Evolutionary conservation across 305 asterid species (phyloP), one percentile per base, ranked within the genome.

Genomic region (Plantago rigida): DNA sequence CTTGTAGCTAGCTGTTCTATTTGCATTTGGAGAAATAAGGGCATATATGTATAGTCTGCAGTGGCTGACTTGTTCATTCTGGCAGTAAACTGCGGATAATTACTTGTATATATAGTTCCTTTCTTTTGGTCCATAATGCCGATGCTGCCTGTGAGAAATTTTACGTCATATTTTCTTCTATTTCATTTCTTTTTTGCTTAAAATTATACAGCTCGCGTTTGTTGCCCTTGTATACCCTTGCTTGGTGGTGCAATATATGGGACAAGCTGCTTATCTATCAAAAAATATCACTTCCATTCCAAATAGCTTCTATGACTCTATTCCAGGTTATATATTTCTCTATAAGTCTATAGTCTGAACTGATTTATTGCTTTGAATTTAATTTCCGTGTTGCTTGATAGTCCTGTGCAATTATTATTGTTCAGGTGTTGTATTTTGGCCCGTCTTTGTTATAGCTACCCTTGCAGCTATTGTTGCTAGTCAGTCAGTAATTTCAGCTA

Each of bases 241-340:
- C 71, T 81, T 88, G 79, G 94, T 85, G 41, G 72, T 89, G 78
- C 99, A 92, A 75, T 92, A 92, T 75, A 89, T 92, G 96, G 96
- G 99, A 54, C 99, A 92, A 73, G 96, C 96, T 71, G 96, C 96
- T 63, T 92, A 69, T 76, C 90, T 88, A 44, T 84, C 99, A 2
- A 83, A 81, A 79, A 77, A 91, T 66, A 69, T 80, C 47, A 4
- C 68, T 28, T 80, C 87, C 9, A 79, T 87, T 66, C 78, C 82
- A 39, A 75, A 74, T 63, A 70, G 93, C 78, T 91, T 91, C 84
- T 91, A 91, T 45, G 86, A 69, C 47, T 88, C 98, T 2, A 44
- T 91, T 56, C 98, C 98, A 15, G 89, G 98, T 91, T 76, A 72
- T 87, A 79, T 75, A 15, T 61, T 71, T 17, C 67, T 44, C 31